Evolutionary conservation across 2,329 filamentous ascomycete genomes (phyloP).

Genomic region (Dendrostoma leiphaemia): DNA sequence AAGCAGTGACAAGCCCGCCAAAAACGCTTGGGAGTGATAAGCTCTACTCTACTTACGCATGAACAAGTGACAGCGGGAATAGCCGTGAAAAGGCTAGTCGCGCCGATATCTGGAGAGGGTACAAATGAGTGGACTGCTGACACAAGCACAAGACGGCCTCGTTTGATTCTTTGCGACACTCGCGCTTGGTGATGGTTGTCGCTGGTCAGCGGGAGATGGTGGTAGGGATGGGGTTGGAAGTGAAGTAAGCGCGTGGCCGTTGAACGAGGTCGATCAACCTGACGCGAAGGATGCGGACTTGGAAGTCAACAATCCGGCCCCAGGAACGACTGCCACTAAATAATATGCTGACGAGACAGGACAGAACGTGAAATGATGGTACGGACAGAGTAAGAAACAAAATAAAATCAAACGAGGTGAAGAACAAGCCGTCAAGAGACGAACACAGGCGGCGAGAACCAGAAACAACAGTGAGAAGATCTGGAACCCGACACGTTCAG

Average conservation of each 20-base stretch:
- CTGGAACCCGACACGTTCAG: too few species aligned
- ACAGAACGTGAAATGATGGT: background rate
- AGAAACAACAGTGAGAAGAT: too few species aligned
- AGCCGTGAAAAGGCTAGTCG: constrained; percentile 5
- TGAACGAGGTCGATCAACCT: too few species aligned
- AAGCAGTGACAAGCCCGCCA: background rate
- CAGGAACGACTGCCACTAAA: background rate
- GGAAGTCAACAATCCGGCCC: background rate
- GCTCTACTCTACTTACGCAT: constrained; percentile 20
- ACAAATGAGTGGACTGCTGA: background rate
- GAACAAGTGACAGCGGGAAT: constrained; percentile 7
- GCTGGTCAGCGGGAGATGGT: too few species aligned
- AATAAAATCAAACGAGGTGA: background rate
- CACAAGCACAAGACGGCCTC: background rate
- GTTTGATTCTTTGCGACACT: background rate
- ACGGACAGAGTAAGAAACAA: background rate
- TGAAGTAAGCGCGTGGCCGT: too few species aligned
- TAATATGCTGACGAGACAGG: background rate
- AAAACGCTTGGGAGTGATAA: constrained; percentile 7
- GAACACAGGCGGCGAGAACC: too few species aligned
- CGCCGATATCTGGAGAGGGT: background rate
- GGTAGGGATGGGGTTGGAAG: background rate
- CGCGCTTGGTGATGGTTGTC: too few species aligned
- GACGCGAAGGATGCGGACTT: background rate
- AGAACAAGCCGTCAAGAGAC: too few species aligned